Base-by-base conservation (phyloP, 805 yeast species). In the Teunomyces gatunensis region DNA sequence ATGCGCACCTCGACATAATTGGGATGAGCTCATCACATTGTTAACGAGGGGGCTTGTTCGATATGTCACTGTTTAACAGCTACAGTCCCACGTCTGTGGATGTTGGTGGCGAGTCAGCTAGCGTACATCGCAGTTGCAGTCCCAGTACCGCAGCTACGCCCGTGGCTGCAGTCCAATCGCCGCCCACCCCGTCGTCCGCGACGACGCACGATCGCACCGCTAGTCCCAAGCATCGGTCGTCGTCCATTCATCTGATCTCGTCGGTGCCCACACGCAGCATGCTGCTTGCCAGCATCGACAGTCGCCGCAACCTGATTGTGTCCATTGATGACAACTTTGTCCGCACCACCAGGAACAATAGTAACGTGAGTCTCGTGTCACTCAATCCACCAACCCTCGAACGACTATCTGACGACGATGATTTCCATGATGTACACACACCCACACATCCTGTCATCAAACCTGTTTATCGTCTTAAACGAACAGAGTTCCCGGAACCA, bases 241-340 rank as follows among this genome's bases (percentile, higher is more conserved):
- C 68, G 4, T 67, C 72, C 27, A 55, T 65, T 41, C 69, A 66
- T 49, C 45, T 49, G 29, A 29, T 44, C 34, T 17, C 49, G 29
- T 46, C 52, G 4, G 52, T 54, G 9, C 55, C 60, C 42, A 58
- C 54, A 28, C 53, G 75, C 36, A 65, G 72, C 51, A 60, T 69
- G 63, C 66, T 73, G 11, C 62, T 70, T 10, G 66, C 64, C 15
- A 64, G 71, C 53, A 48, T 70, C 42, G 76, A 67, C 40, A 63
- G 68, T 53, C 74, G 75, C 3, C 58, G 75, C 35, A 72, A 72
- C 51, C 67, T 73, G 23, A 71, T 72, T 12, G 70, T 68, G 4
- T 67, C 73, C 9, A 58, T 67, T 1, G 77, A 72, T 45, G 77
- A 72, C 45, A 52, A 48, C 32, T 49, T 57, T 40, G 42, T 55